These are phyloP conservation scores for Dorcoceras hygrometricum DNA, from an alignment of 257 asterid species.

Conservation along the genomic window DNA sequence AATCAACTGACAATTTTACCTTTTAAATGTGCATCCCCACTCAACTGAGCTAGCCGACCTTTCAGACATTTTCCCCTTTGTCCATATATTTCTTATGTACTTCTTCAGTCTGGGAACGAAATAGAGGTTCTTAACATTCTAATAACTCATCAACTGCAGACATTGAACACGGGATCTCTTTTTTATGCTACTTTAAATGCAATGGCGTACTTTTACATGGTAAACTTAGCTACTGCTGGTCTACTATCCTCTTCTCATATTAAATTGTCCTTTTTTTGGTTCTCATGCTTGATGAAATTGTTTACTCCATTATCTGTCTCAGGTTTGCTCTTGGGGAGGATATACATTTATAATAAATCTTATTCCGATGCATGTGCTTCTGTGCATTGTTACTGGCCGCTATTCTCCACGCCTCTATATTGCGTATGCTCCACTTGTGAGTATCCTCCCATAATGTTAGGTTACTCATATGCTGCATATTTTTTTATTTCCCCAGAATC, in stretches of 20 bases:
- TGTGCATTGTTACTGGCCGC: slow-evolving; percentile 95
- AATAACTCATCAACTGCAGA: slow-evolving; percentile 55
- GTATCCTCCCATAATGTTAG: slow-evolving; percentile 30
- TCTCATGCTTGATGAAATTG: slow-evolving; percentile 16
- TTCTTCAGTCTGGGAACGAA: slow-evolving; percentile 14
- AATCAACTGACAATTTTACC: slow-evolving; percentile 10
- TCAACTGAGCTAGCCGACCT: not conserved
- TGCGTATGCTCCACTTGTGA: slow-evolving; percentile 96
- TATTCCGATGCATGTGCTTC: slow-evolving; percentile 97
- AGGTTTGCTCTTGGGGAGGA: slow-evolving; percentile 99
- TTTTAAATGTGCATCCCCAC: too few species aligned
- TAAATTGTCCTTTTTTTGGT: slow-evolving; percentile 2
- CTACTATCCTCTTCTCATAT: slow-evolving; percentile 9
- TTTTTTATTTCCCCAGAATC: not conserved
- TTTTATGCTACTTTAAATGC: slow-evolving; percentile 93
- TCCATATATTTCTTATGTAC: slow-evolving; percentile 14
- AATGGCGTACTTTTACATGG: slow-evolving; percentile 96
- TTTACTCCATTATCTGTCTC: slow-evolving; percentile 26
- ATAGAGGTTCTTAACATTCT: slow-evolving; percentile 24
- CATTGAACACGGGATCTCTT: slow-evolving; percentile 95
- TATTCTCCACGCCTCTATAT: slow-evolving; percentile 93
- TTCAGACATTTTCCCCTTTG: slow-evolving; percentile 5
- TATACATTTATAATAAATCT: slow-evolving; percentile 97
- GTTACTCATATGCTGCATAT: too few species aligned
- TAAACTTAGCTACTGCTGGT: slow-evolving; percentile 30